These are phyloP conservation scores for Lentithecium fluviatile DNA, from an alignment of 495 filamentous ascomycete species.

Conservation along the genomic window DNA sequence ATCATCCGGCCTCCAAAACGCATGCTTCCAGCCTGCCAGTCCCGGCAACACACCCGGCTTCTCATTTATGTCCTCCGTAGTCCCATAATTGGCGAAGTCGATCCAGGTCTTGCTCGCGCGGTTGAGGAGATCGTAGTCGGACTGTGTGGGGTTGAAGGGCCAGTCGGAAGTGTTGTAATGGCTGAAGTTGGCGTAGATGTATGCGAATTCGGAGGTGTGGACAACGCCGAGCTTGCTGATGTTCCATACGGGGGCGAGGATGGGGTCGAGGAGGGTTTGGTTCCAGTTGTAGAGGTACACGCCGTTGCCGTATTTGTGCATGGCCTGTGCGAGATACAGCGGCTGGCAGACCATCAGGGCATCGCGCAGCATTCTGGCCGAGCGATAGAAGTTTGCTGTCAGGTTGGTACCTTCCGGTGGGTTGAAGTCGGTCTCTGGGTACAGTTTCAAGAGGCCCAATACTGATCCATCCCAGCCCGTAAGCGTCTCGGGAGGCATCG, in stretches of 20 bases:
- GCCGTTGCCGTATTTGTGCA: conserved; percentile 4
- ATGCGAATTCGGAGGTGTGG: conserved; percentile 23
- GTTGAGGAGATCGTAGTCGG: conserved; percentile 1
- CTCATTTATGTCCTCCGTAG: too few species aligned
- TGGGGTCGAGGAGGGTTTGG: conserved; percentile 22
- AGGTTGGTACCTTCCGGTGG: conserved; percentile 10
- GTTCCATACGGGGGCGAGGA: conserved; percentile 1
- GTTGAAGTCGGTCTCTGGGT: conserved; percentile 16
- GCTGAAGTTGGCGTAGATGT: conserved; percentile 18
- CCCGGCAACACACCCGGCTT: background rate
- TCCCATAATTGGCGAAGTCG: conserved; percentile 2
- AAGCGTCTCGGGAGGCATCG: background rate
- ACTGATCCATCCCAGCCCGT: background rate
- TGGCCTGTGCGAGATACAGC: conserved; percentile 14
- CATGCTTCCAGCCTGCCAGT: conserved; percentile 1
- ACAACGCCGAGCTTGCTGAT: conserved; percentile 12
- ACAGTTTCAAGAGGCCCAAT: conserved; percentile 8
- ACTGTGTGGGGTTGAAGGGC: conserved; percentile 5
- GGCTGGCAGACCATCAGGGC: conserved; percentile 17
- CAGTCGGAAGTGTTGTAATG: conserved; percentile 5
- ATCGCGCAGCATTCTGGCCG: conserved; percentile 18
- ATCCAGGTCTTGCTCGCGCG: conserved; percentile 12
- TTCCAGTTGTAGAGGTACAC: conserved; percentile 21
- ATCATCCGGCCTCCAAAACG: background rate
- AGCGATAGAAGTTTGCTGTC: conserved; percentile 19